These are phyloP conservation scores for Sutorius australiensis DNA, from an alignment of 768 basidiomycete genomes.

Conservation along the genomic window DNA sequence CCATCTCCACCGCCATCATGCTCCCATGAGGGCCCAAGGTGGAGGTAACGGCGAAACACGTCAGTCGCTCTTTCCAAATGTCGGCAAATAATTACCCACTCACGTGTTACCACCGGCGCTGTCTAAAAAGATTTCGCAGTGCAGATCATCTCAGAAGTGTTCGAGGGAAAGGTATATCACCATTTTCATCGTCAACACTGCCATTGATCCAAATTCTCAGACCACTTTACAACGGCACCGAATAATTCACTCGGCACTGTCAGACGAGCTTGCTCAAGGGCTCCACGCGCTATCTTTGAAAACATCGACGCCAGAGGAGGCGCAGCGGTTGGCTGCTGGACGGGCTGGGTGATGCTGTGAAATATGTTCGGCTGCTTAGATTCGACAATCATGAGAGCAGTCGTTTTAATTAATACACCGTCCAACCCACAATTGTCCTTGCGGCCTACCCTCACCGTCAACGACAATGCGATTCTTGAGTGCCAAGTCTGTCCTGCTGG, in stretches of 20 bases:
- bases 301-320: slow-evolving; percentile 64
- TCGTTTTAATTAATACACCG: slow-evolving; percentile 28
- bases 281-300: slow-evolving; percentile 75
- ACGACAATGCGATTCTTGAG: slow-evolving; percentile 20
- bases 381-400: slow-evolving; percentile 30
- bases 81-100: slow-evolving; percentile 14
- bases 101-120: slow-evolving; percentile 21
- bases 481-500: slow-evolving; percentile 12
- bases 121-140: slow-evolving; percentile 65
- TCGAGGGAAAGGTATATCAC: slow-evolving; percentile 63
- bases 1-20: slow-evolving; percentile 81
- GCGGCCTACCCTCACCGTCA: slow-evolving; percentile 14
- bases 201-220: slow-evolving; percentile 36
- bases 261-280: slow-evolving; percentile 66
- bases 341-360: slow-evolving; percentile 25
- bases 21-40: slow-evolving; percentile 68
- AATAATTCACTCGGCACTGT: slow-evolving; percentile 68
- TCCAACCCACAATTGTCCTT: slow-evolving; percentile 20
- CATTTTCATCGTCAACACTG: slow-evolving; percentile 3
- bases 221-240: slow-evolving; percentile 77
- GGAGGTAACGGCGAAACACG: slow-evolving; percentile 77
- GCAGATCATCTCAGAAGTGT: slow-evolving; percentile 65
- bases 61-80: slow-evolving; percentile 40
- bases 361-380: slow-evolving; percentile 10
- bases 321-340: slow-evolving; percentile 19